Percentiles rank a stretch among this genome's conserved stretches.
Conservation (phyloP, 768 basidiomycete genomes). For the Agaricus blazei region DNA sequence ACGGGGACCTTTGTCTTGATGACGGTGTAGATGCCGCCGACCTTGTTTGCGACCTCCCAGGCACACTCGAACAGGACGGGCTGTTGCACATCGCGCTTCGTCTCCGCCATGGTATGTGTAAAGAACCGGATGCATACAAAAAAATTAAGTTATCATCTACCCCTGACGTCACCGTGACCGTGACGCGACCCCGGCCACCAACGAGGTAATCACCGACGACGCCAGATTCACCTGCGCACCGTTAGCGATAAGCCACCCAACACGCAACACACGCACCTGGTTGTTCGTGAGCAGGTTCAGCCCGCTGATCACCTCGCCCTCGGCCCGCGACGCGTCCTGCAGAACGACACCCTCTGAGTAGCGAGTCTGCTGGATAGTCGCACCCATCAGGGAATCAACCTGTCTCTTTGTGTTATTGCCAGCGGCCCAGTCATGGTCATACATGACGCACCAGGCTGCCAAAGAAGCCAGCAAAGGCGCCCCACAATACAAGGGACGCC, state of each 20-base stretch:
- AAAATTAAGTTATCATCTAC: conserved; percentile 10
- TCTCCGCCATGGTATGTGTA: conserved; percentile 25
- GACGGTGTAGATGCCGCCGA: conserved; percentile 99
- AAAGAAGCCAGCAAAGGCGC: conserved; percentile 61
- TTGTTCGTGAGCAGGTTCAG: conserved; percentile 76
- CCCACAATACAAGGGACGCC: conserved; percentile 48
- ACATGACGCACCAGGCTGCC: conserved; percentile 65
- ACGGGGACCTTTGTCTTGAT: conserved; percentile 99
- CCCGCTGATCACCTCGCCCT: conserved; percentile 46
- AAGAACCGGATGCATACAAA: conserved; percentile 13
- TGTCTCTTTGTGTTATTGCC: conserved; percentile 19
- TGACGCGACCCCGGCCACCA: conserved; percentile 19
- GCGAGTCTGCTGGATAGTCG: conserved; percentile 77
- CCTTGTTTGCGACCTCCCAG: conserved; percentile 99
- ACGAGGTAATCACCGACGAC: conserved; percentile 30
- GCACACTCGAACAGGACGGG: conserved; percentile 91
- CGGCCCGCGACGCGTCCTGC: conserved; percentile 18
- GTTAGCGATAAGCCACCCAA: neutral
- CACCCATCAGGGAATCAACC: conserved; percentile 86
- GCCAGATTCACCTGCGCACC: conserved; percentile 33
- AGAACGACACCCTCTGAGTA: conserved; percentile 54
- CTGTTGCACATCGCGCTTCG: conserved; percentile 68
- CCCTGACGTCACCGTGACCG: conserved; percentile 21
- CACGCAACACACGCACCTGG: conserved; percentile 40
- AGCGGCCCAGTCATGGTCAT: too few species aligned